These are phyloP conservation scores for Podila clonocystis DNA, from an alignment of 192 early-diverging fungal species.

Conservation along the genomic window DNA sequence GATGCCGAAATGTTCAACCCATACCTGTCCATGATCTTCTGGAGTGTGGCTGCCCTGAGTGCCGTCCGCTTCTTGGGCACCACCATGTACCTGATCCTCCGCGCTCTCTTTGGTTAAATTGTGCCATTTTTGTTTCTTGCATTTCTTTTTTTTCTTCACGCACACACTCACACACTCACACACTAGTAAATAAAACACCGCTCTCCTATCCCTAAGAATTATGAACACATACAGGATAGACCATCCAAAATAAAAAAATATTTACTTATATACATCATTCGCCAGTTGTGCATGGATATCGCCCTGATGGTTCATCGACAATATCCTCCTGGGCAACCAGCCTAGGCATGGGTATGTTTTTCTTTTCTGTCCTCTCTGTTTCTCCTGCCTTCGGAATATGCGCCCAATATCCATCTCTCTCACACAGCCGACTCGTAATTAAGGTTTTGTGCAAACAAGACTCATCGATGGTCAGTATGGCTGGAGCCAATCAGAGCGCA, in stretches of 20 bases:
- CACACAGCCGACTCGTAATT: background rate
- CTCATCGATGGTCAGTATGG: constrained; percentile 1
- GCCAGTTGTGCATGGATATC: too few species aligned
- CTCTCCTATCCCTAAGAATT: background rate
- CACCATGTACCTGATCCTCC: constrained; percentile 71
- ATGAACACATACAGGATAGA: too few species aligned
- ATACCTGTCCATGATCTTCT: constrained; percentile 85
- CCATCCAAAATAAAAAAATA: too few species aligned
- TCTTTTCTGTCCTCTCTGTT: too few species aligned
- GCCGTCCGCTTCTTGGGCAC: constrained; percentile 79
- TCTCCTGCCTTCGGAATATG: too few species aligned
- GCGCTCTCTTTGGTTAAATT: constrained; percentile 64
- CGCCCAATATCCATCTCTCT: background rate
- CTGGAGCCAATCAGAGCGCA: background rate
- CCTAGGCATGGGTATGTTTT: too few species aligned
- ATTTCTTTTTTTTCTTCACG: background rate
- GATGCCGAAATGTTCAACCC: constrained; percentile 33
- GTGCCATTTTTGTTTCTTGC: background rate
- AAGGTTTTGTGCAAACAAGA: constrained; percentile 1
- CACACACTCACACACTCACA: background rate
- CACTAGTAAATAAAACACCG: background rate
- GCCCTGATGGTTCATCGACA: too few species aligned
- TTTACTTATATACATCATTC: too few species aligned
- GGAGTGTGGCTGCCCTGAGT: constrained; percentile 78
- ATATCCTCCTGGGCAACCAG: too few species aligned